Base-by-base conservation (phyloP, 1,284 basidiomycete genomes). In the Irpex sp. region DNA sequence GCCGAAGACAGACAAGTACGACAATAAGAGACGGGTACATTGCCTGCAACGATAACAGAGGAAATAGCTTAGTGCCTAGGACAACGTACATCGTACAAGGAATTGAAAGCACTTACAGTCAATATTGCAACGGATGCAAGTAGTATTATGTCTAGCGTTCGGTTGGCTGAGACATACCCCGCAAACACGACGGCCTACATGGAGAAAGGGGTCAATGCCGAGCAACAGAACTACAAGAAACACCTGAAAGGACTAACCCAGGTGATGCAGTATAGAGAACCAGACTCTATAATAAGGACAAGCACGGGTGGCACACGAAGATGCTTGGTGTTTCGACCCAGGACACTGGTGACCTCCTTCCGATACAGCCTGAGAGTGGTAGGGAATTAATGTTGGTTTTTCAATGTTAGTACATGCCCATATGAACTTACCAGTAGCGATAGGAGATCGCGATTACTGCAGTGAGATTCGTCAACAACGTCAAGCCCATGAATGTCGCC, bases 11-110 rank as follows among this genome's bases (percentile, higher is more conserved):
- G 5, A 55, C 58, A 2, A 60, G 53, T 16, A 60, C 53, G 37
- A 60, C 23, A 18, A 60, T 60, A 2, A 60, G 39, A 10, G 58
- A 47, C 4, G 58, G 58, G 36, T 60, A 60, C 9, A 60, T 60
- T 52, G 51, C 58, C 58, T 60, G 52, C 10, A 35, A 35, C 14
- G 21, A 28, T 28, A 1, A 10, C 14, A 18, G 6, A 28, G 28
- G 1, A 36, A 28, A n/a, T n/a, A n/a, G n/a, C n/a, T 33, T 33
- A 33, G 9, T 28, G 9, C 4, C 10, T 14, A 4, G 28, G 4
- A 5, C 1, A 33, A 6, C 28, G 28, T 12, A 45, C 23, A 35
- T 19, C 18, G 19, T 33, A 33, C 7, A 33, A 2, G 28, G 28
- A 33, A 6, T 33, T 18, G n/a, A 12, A 9, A 18, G 12, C 16